Percentiles rank a stretch among this genome's conserved stretches.
Evolutionary conservation across 371 early-diverging fungal genomes (phyloP).

Genomic region (Quaeritorhiza haematococci): DNA sequence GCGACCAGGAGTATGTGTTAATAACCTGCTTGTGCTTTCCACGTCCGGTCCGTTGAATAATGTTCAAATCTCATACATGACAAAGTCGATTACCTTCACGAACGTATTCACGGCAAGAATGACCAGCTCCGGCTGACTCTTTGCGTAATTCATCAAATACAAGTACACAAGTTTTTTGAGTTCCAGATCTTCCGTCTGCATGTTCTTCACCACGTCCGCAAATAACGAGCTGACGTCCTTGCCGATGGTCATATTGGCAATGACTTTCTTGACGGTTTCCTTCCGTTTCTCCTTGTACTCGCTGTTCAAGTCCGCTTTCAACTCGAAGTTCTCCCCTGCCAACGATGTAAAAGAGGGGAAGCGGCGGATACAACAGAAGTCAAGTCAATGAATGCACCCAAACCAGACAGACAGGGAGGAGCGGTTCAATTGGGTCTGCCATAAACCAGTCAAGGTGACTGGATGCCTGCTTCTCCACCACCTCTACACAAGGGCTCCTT

Average conservation of each 20-base stretch:
- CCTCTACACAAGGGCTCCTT: background rate
- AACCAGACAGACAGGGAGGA: background rate
- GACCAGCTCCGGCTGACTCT: conserved; percentile 94
- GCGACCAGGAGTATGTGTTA: background rate
- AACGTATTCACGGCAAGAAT: conserved; percentile 96
- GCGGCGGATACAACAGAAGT: background rate
- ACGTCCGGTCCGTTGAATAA: background rate
- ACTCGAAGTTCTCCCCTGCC: conserved; percentile 92
- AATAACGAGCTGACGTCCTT: conserved; percentile 53
- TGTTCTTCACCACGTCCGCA: conserved; percentile 95
- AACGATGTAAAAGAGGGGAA: background rate
- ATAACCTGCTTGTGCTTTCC: background rate
- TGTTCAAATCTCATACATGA: background rate
- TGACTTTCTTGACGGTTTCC: conserved; percentile 96
- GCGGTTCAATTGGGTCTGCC: background rate
- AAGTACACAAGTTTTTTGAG: conserved; percentile 77
- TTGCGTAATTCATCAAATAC: conserved; percentile 83
- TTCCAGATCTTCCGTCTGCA: conserved; percentile 97
- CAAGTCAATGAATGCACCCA: background rate
- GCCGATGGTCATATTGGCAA: conserved; percentile 76
- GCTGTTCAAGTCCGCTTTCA: conserved; percentile 90
- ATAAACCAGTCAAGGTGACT: background rate
- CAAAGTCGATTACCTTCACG: conserved; percentile 62
- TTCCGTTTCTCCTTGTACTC: conserved; percentile 91
- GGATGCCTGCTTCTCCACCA: conserved; percentile 1